A percentile compares a stretch with the other conserved stretches of the same genome.
phyloP scores from a whole-genome alignment of 192 early-diverging fungal species.

The Umbelopsis isabellina region DNA sequence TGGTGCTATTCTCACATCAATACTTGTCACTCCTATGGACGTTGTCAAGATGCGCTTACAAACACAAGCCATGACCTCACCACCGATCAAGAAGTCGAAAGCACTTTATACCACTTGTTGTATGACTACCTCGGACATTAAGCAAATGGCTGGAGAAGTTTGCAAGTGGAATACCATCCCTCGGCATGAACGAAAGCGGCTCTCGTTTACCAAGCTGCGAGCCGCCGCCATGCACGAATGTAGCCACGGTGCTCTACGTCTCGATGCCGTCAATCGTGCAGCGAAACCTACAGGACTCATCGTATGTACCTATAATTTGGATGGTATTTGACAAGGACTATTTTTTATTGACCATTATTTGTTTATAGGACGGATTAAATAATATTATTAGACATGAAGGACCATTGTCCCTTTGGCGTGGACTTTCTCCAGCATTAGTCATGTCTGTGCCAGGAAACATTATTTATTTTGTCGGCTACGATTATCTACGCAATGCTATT shows the following conservation, averaged over 20 bases:
- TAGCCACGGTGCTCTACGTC: not conserved
- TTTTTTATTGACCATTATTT: constrained; percentile 23
- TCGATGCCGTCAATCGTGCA: constrained; percentile 4
- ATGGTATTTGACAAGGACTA: not conserved
- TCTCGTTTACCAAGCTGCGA: not conserved
- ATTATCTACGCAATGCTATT: constrained; percentile 70
- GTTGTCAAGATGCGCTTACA: constrained; percentile 87
- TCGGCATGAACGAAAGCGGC: constrained; percentile 6
- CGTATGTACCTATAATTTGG: constrained; percentile 1
- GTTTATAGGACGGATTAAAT: constrained; percentile 67
- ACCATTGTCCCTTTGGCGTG: constrained; percentile 76
- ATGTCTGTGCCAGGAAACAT: constrained; percentile 93
- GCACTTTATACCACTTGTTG: not conserved
- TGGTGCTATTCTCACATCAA: constrained; percentile 82
- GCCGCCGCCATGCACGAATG: constrained; percentile 16
- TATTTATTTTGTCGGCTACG: constrained; percentile 96
- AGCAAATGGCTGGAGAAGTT: constrained; percentile 4
- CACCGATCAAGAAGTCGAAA: not conserved
- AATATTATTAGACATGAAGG: constrained; percentile 87
- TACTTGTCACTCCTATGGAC: constrained; percentile 84
- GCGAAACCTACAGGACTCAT: not conserved
- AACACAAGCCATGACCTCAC: constrained; percentile 46
- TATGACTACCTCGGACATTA: constrained; percentile 1
- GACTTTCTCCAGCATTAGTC: constrained; percentile 83
- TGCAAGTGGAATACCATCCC: constrained; percentile 17